Percentiles rank a stretch among this genome's conserved stretches.
These are phyloP conservation scores for Pythium pyrilobum DNA, from an alignment of 352 stramenopile species.

Conservation along the genomic window DNA sequence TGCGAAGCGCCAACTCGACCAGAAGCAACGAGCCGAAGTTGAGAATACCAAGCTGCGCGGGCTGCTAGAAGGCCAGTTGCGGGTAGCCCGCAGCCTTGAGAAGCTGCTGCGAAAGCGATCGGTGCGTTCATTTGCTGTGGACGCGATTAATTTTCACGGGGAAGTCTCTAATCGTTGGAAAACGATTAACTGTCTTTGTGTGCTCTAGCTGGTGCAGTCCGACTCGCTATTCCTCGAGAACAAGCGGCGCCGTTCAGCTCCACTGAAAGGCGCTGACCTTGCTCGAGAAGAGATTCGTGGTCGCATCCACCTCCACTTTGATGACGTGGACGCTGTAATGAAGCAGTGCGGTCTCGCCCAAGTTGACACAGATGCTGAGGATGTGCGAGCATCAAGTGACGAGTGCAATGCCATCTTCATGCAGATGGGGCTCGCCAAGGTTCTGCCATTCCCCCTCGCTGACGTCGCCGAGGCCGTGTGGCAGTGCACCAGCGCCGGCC, in stretches of 20 bases:
- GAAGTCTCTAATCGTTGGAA: not conserved
- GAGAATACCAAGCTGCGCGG: constrained; percentile 28
- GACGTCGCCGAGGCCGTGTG: not conserved
- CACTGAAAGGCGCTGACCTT: not conserved
- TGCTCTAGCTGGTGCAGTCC: not conserved
- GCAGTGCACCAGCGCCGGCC: not conserved
- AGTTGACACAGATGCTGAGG: not conserved
- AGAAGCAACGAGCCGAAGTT: constrained; percentile 26
- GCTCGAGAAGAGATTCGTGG: not conserved
- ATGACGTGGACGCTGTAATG: not conserved
- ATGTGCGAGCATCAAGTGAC: not conserved
- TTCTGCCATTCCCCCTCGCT: not conserved
- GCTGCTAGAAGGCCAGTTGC: constrained; percentile 20
- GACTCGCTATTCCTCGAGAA: not conserved
- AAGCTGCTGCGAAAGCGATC: constrained; percentile 29
- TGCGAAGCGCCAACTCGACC: constrained; percentile 14
- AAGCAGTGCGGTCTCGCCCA: not conserved
- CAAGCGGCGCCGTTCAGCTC: not conserved
- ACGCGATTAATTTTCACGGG: not conserved
- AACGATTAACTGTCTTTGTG: not conserved
- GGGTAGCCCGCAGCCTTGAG: constrained; percentile 32
- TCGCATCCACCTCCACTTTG: not conserved
- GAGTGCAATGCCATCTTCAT: not conserved
- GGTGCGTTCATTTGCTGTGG: not conserved
- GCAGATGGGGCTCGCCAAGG: not conserved